Base-by-base conservation (phyloP, 1,284 basidiomycete genomes). In the Ceratobasidium sp. region DNA sequence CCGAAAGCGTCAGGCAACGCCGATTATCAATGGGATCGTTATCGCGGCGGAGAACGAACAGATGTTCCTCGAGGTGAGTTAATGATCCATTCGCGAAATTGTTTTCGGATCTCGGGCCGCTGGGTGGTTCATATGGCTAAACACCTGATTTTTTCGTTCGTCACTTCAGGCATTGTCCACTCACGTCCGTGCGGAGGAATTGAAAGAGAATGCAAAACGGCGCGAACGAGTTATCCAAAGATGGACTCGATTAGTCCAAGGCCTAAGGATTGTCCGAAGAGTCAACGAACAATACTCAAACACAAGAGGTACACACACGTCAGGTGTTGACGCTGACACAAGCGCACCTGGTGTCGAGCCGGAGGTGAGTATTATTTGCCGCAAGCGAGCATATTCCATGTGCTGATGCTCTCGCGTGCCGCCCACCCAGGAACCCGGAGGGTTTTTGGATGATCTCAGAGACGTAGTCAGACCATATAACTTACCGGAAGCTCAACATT, bases 161-260 rank as follows among this genome's bases (percentile, higher is more conserved):
- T 55, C n/a, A 70, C n/a, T 46, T 32, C 23, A 95, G 89, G 94
- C 94, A 1, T 97, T 91, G 76, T 91, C 89, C 87, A 91, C 92
- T 80, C 88, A 90, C 10, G 91, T 94, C 76, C 88, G 90, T 74
- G 86, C 88, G 36, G 91, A 90, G 1, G 89, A 91, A 75, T 87
- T 93, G 80, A 93, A 90, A 77, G 91, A 92, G 72, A 85, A 86
- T 41, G 84, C 83, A 1, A 96, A 95, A 80, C 86, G 86, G 72
- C 87, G 93, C 76, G 94, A 96, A 70, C 87, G 89, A 28, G 92
- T 91, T 0, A 82, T 97, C 76, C 96, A 96, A 80, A 87, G 91
- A 52, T 99, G 97, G 97, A 87, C 85, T 55, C 90, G 91, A 76
- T 86, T 99, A 36, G 86, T 98, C 32, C 92, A 94, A 46, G 96